phyloP scores from a whole-genome alignment of 2,329 filamentous ascomycete genomes.

The Pseudogymnoascus sp. region DNA sequence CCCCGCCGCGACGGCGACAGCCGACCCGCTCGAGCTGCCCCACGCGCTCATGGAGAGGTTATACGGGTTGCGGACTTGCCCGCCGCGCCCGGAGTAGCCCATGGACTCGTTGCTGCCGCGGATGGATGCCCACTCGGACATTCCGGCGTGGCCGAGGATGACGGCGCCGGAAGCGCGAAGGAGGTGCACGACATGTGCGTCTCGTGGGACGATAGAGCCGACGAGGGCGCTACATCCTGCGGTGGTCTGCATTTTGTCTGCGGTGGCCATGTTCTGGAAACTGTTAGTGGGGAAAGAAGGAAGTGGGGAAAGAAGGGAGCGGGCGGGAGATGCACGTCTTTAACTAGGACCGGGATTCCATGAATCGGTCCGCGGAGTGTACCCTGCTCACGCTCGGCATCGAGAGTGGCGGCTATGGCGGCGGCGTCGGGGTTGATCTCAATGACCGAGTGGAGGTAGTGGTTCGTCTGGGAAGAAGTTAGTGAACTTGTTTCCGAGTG shows the following conservation, averaged over 20 bases:
- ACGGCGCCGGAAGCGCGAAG: slow-evolving; percentile 54
- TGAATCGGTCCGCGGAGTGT: slow-evolving; percentile 47
- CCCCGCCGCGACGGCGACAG: too few species aligned
- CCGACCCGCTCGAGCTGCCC: too few species aligned
- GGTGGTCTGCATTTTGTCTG: slow-evolving; percentile 49
- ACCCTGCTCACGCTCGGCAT: slow-evolving; percentile 37
- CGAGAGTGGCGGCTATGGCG: slow-evolving; percentile 41
- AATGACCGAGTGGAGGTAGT: not conserved
- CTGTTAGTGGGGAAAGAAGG: too few species aligned
- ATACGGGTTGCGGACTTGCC: slow-evolving; percentile 53
- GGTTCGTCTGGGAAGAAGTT: not conserved
- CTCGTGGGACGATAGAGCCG: slow-evolving; percentile 44
- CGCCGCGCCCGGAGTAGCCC: slow-evolving; percentile 57
- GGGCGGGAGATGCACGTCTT: slow-evolving; percentile 8
- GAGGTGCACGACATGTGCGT: slow-evolving; percentile 49
- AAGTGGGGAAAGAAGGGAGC: too few species aligned
- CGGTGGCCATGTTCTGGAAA: slow-evolving; percentile 51
- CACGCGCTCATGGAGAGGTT: too few species aligned
- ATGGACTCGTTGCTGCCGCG: slow-evolving; percentile 48
- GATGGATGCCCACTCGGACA: slow-evolving; percentile 58
- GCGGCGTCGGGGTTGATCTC: slow-evolving; percentile 33
- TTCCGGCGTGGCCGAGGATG: slow-evolving; percentile 58
- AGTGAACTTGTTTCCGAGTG: not conserved
- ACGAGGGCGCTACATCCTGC: slow-evolving; percentile 48
- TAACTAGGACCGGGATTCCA: slow-evolving; percentile 48